Conservation (phyloP, 169 alveolate species). For the Plasmodium coatneyi region DNA sequence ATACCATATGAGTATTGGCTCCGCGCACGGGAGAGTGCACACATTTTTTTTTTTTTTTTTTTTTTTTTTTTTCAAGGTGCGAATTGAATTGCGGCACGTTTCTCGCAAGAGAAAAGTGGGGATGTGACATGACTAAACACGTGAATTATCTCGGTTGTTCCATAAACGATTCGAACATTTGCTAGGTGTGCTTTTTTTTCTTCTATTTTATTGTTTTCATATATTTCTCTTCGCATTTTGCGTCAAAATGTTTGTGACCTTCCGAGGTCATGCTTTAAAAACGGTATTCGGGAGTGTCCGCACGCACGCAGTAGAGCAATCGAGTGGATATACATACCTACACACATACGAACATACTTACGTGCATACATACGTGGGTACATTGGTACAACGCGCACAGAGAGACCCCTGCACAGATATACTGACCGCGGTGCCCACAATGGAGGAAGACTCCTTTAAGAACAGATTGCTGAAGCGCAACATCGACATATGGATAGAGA, state of each 20-base stretch:
- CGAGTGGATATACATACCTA: not conserved
- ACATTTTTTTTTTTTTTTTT: not conserved
- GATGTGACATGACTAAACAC: not conserved
- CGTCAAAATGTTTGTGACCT: not conserved
- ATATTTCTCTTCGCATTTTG: not conserved
- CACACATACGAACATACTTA: not conserved
- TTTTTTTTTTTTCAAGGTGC: not conserved
- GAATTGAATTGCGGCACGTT: not conserved
- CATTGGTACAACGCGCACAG: not conserved
- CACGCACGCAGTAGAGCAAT: not conserved
- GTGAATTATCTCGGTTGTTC: slow-evolving; percentile 1
- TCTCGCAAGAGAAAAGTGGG: not conserved
- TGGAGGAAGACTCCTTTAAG: slow-evolving; percentile 71
- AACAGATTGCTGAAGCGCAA: slow-evolving; percentile 74
- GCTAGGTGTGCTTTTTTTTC: not conserved
- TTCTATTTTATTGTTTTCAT: not conserved
- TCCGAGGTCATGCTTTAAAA: not conserved
- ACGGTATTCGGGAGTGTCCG: not conserved
- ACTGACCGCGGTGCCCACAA: not conserved
- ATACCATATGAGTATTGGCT: not conserved
- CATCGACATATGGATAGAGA: slow-evolving; percentile 95
- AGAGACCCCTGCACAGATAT: not conserved
- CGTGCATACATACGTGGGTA: not conserved
- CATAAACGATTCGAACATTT: not conserved
- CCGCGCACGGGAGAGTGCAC: not conserved